Evolutionary conservation across 208 protist species (phyloP), one percentile per base, ranked within the genome.

Genomic region (Crithidia thermophila): DNA sequence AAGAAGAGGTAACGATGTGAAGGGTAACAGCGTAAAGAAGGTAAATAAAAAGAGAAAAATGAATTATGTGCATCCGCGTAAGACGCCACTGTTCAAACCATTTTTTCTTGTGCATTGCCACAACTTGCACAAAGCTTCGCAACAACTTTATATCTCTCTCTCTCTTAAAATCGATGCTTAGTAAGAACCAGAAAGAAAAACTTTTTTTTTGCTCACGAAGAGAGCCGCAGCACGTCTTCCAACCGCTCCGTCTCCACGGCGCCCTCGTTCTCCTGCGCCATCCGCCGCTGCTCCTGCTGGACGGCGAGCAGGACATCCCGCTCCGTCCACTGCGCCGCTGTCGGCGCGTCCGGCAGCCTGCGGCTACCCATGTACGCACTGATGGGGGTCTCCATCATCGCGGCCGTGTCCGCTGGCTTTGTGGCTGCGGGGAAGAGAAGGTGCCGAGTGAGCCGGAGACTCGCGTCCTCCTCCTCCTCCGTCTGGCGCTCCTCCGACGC

Each of bases 221-320:
- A 63, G 18, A 50, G n/a, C 5, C 43, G 51, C 59, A 74, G 68
- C 2, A 74, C 59, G 28, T 74, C 68, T 61, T 74, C 59, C 42
- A 74, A 42, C 10, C 59, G 59, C 59, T 74, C 68, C 27, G 58
- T 67, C 20, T 60, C 59, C 3, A 47, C 34, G 0, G 37, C 68
- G 3, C 52, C 51, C 25, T 42, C 51, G 33, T 27, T 30, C n/a
- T 74, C 68, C 30, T 63, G 68, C 20, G 68, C 58, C 50, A 74
- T 67, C 16, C 68, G 59, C 28, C 40, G 51, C 37, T 74, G 42
- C 33, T 74, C 68, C 50, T 74, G 68, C 33, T 62, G 59, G 21
- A 74, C 68, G 3, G 68, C 49, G 3, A 74, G 42, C 13, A 62
- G 10, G 3, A 74, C 59, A 34, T 74, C 68, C 25, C 51, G 39